Base-by-base conservation (phyloP, 768 basidiomycete species). In the Trametes elegans region DNA sequence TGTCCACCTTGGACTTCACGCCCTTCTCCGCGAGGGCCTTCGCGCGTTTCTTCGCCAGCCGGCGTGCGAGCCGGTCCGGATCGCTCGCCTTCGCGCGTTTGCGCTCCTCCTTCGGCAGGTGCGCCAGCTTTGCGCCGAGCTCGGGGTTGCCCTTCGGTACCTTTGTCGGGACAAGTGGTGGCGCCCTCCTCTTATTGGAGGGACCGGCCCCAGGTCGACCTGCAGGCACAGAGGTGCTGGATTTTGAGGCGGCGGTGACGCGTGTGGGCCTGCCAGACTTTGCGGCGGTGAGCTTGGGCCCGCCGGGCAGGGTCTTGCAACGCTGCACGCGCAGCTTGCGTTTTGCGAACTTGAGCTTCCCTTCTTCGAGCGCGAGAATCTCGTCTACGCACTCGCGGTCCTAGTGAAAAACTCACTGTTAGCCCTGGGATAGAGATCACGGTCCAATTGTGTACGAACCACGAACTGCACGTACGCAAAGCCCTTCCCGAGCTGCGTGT, bases 311-410 rank as follows among this genome's bases (percentile, higher is more conserved):
- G n/a, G 83, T 84, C 69, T 93, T 96, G 75, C 93, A 98, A 32
- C 90, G 83, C 66, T 98, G 90, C 3, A 98, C 84, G 19, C 96
- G 87, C 3, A 98, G 77, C 64, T 87, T 93, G 60, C 93, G 90
- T 69, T 96, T 97, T 16, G 91, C 92, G 66, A 98, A 93, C 67
- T 89, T 93, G 68, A 98, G 82, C 61, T 87, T 88, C 40, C 69
- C 73, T 16, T 81, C 75, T 41, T 92, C 87, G 16, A 98, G 72
- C 0, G 90, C 90, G 31, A 99, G 76, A 39, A 98, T 70, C 72
- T 98, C 93, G 67, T 99, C 96, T 0, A 97, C 92, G 67, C 91
- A 93, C 68, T 86, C 84, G 1, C 85, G 84, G 61, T 97, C 93
- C 95, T 98, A 61, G 7, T 31, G 3, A 40, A 14, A 40, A 36